Base-by-base conservation (phyloP, 331 rosid species). In the Rhamnella rubrinervis region DNA sequence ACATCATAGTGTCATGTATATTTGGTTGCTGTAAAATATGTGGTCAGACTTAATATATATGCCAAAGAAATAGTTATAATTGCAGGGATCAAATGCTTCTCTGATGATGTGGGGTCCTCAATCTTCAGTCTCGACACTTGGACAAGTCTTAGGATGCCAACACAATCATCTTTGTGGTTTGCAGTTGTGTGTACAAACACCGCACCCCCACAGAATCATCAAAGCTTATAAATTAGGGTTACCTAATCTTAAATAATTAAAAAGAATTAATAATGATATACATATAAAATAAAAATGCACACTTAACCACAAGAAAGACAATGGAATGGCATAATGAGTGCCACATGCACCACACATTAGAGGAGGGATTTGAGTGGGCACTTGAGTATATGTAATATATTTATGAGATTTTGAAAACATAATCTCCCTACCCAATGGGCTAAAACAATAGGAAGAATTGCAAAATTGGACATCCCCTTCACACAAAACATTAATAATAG, bases 251-350 rank as follows among this genome's bases (percentile, higher is more conserved):
- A 8, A 62, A 26, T 70, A 49, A 57, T 71, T 73, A 51, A 1
- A 78, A 60, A 41, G 25, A 62, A 63, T 44, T 40, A 51, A 65
- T 3, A 47, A 47, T 23, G 23, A 23, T 5, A 10, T 47, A 47
- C 2, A 47, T 12, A 47, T 65, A 62, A 37, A 59, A 55, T 70
- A 55, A 61, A 68, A 77, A 52, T 23, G 77, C 81, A 80, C 72
- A 75, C 61, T 72, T 70, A 78, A 66, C 50, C 79, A 76, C 78
- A 86, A 75, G 80, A 83, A 79, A 92, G 96, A 92, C 95, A 85
- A 87, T 73, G 77, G 56, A 68, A 71, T 67, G 75, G 49, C 75
- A 89, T 84, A 57, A 92, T 84, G 77, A 81, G 80, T 55, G 76
- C 66, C 88, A 78, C 96, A 85, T 71, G 87, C 85, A 58, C 59